Conservation (phyloP, 2,329 filamentous ascomycete species). For the Westerdykella aurantiaca region DNA sequence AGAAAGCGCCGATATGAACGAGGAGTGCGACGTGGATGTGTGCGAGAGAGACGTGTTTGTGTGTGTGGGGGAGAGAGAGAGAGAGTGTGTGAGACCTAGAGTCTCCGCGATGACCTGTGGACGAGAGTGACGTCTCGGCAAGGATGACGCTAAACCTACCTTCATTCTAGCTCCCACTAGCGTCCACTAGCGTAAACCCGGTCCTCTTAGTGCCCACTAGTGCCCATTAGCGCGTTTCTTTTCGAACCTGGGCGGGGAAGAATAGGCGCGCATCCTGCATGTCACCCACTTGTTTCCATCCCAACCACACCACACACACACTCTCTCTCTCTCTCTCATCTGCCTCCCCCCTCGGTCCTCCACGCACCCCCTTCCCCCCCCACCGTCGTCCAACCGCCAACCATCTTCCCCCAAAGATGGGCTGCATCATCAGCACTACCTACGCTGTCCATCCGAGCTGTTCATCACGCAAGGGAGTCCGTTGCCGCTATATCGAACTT, state of each 20-base stretch:
- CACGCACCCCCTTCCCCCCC: background rate
- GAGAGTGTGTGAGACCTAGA: too few species aligned
- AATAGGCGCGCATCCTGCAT: constrained; percentile 30
- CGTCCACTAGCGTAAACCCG: background rate
- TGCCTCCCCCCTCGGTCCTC: background rate
- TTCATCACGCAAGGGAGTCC: too few species aligned
- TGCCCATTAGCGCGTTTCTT: background rate
- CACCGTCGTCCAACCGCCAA: background rate
- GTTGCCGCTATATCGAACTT: too few species aligned
- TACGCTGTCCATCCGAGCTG: too few species aligned
- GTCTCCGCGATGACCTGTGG: too few species aligned
- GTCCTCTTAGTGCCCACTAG: background rate
- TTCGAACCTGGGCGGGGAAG: constrained; percentile 13
- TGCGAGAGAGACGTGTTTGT: too few species aligned
- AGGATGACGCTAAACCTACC: too few species aligned
- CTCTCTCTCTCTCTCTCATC: background rate
- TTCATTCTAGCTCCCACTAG: background rate
- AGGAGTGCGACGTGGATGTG: background rate
- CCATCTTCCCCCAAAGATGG: too few species aligned
- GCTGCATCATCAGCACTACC: too few species aligned
- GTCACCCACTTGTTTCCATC: constrained; percentile 23
- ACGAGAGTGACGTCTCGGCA: too few species aligned
- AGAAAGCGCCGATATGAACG: background rate
- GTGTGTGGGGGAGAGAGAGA: too few species aligned
- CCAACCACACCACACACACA: constrained; percentile 3